These are phyloP conservation scores for Leishmania turanica DNA, from an alignment of 208 protist genomes.

Conservation along the genomic window DNA sequence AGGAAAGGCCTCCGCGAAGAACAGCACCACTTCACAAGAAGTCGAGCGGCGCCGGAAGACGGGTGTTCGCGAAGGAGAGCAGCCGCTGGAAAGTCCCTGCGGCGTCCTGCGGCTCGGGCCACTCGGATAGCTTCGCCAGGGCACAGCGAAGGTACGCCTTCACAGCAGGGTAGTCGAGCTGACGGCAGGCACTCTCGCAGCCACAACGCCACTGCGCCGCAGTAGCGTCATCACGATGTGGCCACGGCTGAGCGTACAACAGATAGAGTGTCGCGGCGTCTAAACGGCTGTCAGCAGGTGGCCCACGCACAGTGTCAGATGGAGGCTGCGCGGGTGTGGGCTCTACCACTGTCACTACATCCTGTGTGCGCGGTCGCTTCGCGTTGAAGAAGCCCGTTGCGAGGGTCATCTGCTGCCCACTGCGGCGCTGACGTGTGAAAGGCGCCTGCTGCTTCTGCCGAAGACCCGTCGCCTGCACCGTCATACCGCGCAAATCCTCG, in stretches of 20 bases:
- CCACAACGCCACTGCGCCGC: conserved; percentile 39
- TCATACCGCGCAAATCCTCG: conserved; percentile 80
- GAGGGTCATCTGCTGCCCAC: conserved; percentile 59
- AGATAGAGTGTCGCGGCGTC: conserved; percentile 3
- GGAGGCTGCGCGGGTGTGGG: conserved; percentile 11
- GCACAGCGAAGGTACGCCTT: conserved; percentile 63
- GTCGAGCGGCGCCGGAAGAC: conserved; percentile 24
- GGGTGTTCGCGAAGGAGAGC: conserved; percentile 14
- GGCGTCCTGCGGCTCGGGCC: not conserved
- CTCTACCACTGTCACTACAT: conserved; percentile 23
- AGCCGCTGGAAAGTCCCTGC: conserved; percentile 22
- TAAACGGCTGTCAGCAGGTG: not conserved
- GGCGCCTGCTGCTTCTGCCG: conserved; percentile 21
- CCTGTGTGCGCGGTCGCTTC: conserved; percentile 19
- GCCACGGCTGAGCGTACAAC: conserved; percentile 10
- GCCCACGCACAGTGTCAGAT: not conserved
- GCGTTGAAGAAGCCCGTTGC: conserved; percentile 54
- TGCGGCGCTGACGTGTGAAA: conserved; percentile 17
- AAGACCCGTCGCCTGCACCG: conserved; percentile 75
- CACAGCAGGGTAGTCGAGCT: conserved; percentile 48
- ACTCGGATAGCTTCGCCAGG: conserved; percentile 29
- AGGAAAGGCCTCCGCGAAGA: not conserved
- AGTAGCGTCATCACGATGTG: conserved; percentile 17
- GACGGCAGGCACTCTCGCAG: conserved; percentile 30
- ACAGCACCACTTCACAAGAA: conserved; percentile 13